A percentile compares a stretch with the other conserved stretches of the same genome.
Conservation (phyloP, 2,329 filamentous ascomycete genomes). For the Xylaria sp. region DNA sequence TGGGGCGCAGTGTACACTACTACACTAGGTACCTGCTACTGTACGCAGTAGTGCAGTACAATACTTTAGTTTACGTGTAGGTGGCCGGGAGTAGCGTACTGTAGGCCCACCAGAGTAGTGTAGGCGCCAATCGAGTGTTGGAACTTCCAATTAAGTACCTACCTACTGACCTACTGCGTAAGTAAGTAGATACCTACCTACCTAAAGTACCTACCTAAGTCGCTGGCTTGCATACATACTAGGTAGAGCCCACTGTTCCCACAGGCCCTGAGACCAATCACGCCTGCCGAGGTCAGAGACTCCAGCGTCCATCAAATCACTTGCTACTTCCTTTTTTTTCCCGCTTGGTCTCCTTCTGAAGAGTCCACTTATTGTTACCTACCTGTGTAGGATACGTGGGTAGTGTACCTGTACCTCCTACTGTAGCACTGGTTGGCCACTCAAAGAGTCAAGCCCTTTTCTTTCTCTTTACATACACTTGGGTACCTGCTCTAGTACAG, state of each 20-base stretch:
- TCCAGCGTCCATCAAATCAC: conserved; percentile 37
- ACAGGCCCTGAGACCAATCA: conserved; percentile 22
- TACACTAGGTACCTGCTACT: background rate
- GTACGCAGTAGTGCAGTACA: background rate
- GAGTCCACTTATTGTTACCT: background rate
- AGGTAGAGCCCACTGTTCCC: conserved; percentile 16
- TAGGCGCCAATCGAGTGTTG: background rate
- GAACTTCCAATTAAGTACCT: conserved; percentile 11
- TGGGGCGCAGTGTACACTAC: background rate
- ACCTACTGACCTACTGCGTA: background rate
- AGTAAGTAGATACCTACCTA: background rate
- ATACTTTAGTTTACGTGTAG: no score
- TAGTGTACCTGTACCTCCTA: background rate
- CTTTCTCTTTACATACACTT: background rate
- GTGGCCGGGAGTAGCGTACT: no score
- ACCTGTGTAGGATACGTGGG: background rate
- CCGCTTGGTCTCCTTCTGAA: conserved; percentile 1
- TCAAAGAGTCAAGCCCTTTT: background rate
- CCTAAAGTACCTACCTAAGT: background rate
- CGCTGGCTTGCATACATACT: background rate
- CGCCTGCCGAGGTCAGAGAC: background rate
- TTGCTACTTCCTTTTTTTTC: conserved; percentile 39
- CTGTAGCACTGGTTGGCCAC: background rate
- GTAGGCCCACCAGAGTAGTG: no score
- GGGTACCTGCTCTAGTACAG: background rate